phyloP scores from a whole-genome alignment of 257 asterid genomes.

The Dorcoceras hygrometricum region DNA sequence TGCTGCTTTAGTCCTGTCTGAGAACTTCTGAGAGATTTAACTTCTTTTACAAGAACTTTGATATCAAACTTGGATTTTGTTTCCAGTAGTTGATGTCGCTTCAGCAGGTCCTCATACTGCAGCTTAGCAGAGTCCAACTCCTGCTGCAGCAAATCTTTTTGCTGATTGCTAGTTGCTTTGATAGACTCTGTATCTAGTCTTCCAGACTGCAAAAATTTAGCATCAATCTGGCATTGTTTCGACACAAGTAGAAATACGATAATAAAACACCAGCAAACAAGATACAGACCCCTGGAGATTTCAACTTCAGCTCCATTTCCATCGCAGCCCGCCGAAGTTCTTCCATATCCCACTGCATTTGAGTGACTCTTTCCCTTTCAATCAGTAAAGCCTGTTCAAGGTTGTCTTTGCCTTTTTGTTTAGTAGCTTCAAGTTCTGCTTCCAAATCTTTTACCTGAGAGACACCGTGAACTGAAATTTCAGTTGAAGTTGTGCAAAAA shows the following conservation, averaged over 20 bases:
- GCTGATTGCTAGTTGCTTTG: constrained; percentile 33
- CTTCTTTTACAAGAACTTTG: constrained; percentile 87
- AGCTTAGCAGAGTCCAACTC: constrained; percentile 59
- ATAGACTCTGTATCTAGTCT: constrained; percentile 33
- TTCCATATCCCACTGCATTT: constrained; percentile 99
- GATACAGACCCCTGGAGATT: constrained; percentile 56
- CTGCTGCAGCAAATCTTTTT: constrained; percentile 43
- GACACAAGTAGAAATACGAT: constrained; percentile 17
- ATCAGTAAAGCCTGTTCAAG: constrained; percentile 84
- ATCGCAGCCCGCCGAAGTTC: constrained; percentile 74
- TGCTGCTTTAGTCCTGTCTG: constrained; percentile 64
- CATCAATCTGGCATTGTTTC: constrained; percentile 18
- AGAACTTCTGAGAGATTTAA: constrained; percentile 79
- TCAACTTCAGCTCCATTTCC: constrained; percentile 85
- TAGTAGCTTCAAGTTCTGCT: constrained; percentile 89
- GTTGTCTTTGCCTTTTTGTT: constrained; percentile 80
- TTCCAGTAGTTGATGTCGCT: constrained; percentile 73
- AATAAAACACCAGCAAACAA: constrained; percentile 26
- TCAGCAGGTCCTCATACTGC: constrained; percentile 58
- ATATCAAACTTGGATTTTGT: constrained; percentile 76
- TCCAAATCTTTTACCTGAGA: constrained; percentile 93
- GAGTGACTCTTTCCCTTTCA: constrained; percentile 91
- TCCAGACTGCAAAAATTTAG: constrained; percentile 39
- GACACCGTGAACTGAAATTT: constrained; percentile 23
- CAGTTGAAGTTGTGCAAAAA: constrained; percentile 7